Conservation (phyloP, 2,329 filamentous ascomycete species). For the Basipetospora chlamydospora region DNA sequence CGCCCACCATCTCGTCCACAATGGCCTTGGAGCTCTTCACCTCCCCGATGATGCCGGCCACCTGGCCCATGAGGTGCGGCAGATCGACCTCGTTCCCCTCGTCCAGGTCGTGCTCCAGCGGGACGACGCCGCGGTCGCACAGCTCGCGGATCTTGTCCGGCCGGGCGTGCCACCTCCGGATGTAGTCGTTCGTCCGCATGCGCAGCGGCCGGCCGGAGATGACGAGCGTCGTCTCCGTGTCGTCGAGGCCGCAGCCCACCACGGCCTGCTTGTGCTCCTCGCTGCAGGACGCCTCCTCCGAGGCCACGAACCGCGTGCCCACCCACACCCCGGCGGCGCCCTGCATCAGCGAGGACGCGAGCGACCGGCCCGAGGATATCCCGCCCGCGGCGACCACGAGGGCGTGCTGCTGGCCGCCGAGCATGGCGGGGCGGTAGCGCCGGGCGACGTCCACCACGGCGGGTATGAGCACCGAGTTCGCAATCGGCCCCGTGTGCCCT, state of each 20-base stretch:
- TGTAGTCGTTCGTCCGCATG: conserved; percentile 70
- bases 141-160: conserved; percentile 63
- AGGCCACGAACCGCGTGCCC: conserved; percentile 81
- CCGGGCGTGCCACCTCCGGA: conserved; percentile 63
- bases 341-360: conserved; percentile 75
- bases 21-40: conserved; percentile 74
- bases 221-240: conserved; percentile 71
- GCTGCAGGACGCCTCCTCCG: conserved; percentile 65
- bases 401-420: conserved; percentile 57
- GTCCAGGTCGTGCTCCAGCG: conserved; percentile 70
- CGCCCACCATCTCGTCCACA: conserved; percentile 76
- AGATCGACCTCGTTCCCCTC: conserved; percentile 69
- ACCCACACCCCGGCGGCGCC: conserved; percentile 88
- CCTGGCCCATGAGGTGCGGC: conserved; percentile 89
- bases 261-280: conserved; percentile 74
- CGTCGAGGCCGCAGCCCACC: conserved; percentile 62
- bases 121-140: conserved; percentile 63
- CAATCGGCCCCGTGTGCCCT: conserved; percentile 80
- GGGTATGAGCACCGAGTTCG: conserved; percentile 75
- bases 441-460: conserved; percentile 72
- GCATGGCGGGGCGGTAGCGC: conserved; percentile 51
- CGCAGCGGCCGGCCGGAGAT: conserved; percentile 69
- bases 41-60: conserved; percentile 61
- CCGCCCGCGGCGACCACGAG: conserved; percentile 88
- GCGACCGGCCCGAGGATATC: conserved; percentile 64